Evolutionary conservation across 768 basidiomycete species (phyloP), one percentile per base, ranked within the genome.

Genomic region (Xerocomus potaroensis): DNA sequence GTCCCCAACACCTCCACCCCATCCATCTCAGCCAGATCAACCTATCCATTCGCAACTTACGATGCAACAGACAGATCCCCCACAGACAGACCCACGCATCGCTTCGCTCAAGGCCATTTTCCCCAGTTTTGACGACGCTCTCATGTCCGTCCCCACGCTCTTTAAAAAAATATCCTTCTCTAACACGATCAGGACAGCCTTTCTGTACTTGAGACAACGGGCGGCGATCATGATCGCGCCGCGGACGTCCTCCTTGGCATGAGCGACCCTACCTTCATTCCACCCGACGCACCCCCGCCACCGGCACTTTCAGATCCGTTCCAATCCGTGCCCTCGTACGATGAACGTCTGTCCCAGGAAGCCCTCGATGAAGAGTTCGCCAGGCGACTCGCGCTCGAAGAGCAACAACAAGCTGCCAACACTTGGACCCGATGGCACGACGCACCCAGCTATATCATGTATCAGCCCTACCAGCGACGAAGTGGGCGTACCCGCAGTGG

Each of bases 341-440:
- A 47, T 2, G 57, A 57, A 12, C 53, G 49, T 6, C 38, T 48
- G 27, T 63, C 80, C 4, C 85, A 89, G 53, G 77, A 80, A 32
- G 83, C 87, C 4, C 71, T 90, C 1, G 90, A 92, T 56, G 90
- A 88, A 60, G 80, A 87, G 55, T 73, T 90, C 41, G 90, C 90
- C 1, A 77, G 87, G 6, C 76, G 79, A 45, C 72, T 92, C 41
- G 71, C 81, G 58, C 68, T 87, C 14, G 82, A 91, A 56, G 84
- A 72, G 41, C 67, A 77, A 21, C 26, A 37, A 34, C 62, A 71
- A 36, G 62, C 55, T 37, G 48, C 58, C 6, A 5, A 31, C 47
- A 19, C 62, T 46, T n/a, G 23, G 57, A 55, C 49, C 58, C 56
- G 39, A 7, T 47, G 52, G 12, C 51, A 58, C 40, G 41, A 23